A percentile compares a stretch with the other conserved stretches of the same genome.
Evolutionary conservation across 2,329 filamentous ascomycete species (phyloP).

Genomic region (Sporothrix brunneoviolacea): DNA sequence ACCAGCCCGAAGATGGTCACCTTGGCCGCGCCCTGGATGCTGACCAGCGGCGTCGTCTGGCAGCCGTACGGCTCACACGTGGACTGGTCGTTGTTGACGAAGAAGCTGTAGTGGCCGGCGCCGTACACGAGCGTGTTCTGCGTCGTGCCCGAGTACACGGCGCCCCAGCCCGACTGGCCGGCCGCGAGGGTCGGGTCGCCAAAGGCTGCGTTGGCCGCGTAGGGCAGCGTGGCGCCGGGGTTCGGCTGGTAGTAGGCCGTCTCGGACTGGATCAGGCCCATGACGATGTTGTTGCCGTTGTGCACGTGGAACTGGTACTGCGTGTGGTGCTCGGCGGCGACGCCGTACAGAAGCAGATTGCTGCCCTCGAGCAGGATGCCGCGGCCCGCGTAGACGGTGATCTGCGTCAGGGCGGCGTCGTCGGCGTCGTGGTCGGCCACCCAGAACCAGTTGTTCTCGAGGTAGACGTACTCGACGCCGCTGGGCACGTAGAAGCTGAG

Average conservation of each 20-base stretch:
- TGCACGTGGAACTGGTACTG: conserved; percentile 63
- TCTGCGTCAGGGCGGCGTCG: conserved; percentile 34
- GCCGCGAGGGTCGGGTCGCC: conserved; percentile 44
- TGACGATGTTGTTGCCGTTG: conserved; percentile 54
- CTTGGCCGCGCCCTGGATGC: conserved; percentile 6
- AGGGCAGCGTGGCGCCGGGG: conserved; percentile 30
- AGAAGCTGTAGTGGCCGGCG: conserved; percentile 53
- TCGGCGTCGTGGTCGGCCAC: conserved; percentile 50
- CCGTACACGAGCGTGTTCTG: conserved; percentile 47
- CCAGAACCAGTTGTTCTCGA: conserved; percentile 58
- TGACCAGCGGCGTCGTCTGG: conserved; percentile 11
- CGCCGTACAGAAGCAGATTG: conserved; percentile 55
- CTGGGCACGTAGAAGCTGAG: conserved; percentile 40
- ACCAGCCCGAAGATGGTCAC: conserved; percentile 13
- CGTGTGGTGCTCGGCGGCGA: conserved; percentile 57
- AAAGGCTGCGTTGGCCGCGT: conserved; percentile 24
- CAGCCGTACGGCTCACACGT: conserved; percentile 22
- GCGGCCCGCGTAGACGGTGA: conserved; percentile 41
- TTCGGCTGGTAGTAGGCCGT: conserved; percentile 66
- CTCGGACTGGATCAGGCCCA: conserved; percentile 63
- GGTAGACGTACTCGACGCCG: conserved; percentile 37
- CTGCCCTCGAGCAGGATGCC: conserved; percentile 43
- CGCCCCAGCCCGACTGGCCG: conserved; percentile 45
- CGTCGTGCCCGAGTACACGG: conserved; percentile 48
- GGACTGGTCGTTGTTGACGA: conserved; percentile 46